Evolutionary conservation across 2,329 filamentous ascomycete species (phyloP).

Genomic region (Coleophoma crateriformis): DNA sequence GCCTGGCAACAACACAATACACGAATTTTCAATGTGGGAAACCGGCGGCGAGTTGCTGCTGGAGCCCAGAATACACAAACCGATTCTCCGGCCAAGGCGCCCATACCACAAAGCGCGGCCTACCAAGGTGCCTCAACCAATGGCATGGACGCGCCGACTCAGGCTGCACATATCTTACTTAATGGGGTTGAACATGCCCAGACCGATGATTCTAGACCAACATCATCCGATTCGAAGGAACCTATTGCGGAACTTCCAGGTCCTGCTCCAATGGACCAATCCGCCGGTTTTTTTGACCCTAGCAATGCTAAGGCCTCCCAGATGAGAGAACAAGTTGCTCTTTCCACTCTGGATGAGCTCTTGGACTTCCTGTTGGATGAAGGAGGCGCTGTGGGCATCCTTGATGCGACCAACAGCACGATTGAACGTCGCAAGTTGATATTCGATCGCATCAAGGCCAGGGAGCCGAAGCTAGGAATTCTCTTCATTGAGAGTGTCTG

Average conservation of each 20-base stretch:
- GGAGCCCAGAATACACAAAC: slow-evolving; percentile 36
- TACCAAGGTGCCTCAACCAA: slow-evolving; percentile 9
- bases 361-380: slow-evolving; percentile 80
- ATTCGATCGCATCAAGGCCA: slow-evolving; percentile 74
- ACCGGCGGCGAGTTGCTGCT: slow-evolving; percentile 76
- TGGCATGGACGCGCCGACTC: slow-evolving; percentile 31
- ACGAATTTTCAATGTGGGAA: slow-evolving; percentile 94
- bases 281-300: slow-evolving; percentile 90
- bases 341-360: slow-evolving; percentile 88
- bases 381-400: slow-evolving; percentile 85
- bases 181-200: slow-evolving; percentile 36
- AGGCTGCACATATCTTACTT: slow-evolving; percentile 51
- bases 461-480: slow-evolving; percentile 84
- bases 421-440: slow-evolving; percentile 77
- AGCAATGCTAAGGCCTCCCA: slow-evolving; percentile 76
- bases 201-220: slow-evolving; percentile 1
- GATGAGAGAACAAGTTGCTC: slow-evolving; percentile 83
- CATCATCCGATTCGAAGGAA: not conserved
- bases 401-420: slow-evolving; percentile 97
- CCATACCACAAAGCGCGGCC: slow-evolving; percentile 17
- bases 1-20: slow-evolving; percentile 98
- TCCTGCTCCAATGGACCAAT: slow-evolving; percentile 69
- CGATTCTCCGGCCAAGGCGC: slow-evolving; percentile 9
- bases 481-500: slow-evolving; percentile 95
- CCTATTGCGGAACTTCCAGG: slow-evolving; percentile 10